phyloP scores from a whole-genome alignment of 169 alveolate species.

The Cryptosporidium felis region DNA sequence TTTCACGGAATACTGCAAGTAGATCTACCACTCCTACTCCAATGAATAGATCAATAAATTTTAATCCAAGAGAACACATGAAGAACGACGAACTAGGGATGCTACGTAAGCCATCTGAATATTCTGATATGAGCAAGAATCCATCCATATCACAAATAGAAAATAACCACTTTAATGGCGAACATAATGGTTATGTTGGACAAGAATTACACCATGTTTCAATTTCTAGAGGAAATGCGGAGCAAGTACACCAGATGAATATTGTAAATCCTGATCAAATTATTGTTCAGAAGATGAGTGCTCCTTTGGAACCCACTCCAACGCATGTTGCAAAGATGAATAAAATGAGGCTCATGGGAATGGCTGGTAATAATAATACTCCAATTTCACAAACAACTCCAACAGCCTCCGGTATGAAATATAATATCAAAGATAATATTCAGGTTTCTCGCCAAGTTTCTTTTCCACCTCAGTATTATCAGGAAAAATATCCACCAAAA shows the following conservation, averaged over 20 bases:
- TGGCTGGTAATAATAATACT: neutral
- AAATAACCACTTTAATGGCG: neutral
- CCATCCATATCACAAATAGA: conserved; percentile 32
- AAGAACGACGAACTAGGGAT: conserved; percentile 12
- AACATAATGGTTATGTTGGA: neutral
- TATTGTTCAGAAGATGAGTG: conserved; percentile 10
- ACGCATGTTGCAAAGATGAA: conserved; percentile 68
- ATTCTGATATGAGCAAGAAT: neutral
- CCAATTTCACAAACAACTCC: conserved; percentile 15
- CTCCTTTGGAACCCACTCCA: conserved; percentile 65
- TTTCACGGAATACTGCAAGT: conserved; percentile 61
- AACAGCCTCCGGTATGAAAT: neutral
- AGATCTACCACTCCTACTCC: conserved; percentile 70
- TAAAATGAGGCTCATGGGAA: conserved; percentile 47
- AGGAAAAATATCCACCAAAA: conserved; percentile 19
- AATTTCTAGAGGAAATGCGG: neutral
- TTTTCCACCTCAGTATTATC: conserved; percentile 49
- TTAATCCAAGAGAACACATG: neutral
- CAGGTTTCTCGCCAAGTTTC: conserved; percentile 52
- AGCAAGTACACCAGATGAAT: conserved; percentile 12
- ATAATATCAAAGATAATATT: neutral
- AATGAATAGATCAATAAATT: conserved; percentile 6
- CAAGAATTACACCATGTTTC: neutral
- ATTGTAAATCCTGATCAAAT: conserved; percentile 53
- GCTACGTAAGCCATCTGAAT: conserved; percentile 10